Base-by-base conservation (phyloP, 169 alveolate genomes). In the Besnoitia besnoiti region DNA sequence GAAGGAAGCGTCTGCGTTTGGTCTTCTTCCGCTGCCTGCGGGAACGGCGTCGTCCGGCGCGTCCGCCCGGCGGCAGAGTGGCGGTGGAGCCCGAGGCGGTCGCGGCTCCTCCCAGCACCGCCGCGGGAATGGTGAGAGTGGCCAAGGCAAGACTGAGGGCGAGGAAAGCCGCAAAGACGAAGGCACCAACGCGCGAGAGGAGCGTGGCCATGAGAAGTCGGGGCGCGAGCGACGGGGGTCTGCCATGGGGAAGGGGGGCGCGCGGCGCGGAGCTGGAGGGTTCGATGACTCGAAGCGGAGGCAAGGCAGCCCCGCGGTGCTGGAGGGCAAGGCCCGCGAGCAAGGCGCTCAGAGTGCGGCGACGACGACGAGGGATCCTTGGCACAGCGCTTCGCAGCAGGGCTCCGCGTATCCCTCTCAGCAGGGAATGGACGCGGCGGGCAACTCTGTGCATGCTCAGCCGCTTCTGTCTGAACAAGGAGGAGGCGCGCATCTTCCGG, bases 321-420 rank as follows among this genome's bases (percentile, higher is more conserved):
- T 40, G 85, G 39, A 55, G 24, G 51, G 42, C 39, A 51, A 27
- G 30, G 24, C 8, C 46, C 37, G 62, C 90, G 76, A 75, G 37
- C 59, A 46, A 27, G 44, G 62, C 46, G 33, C 79, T 37, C 91
- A 73, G 19, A 75, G 84, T 12, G 55, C 91, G 55, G 84, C 55
- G 59, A 4, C 79, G 91, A 75, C 61, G 47, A 40, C 40, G 0
- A 84, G 62, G 30, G 91, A 85, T 55, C 91, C 91, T 4, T 85
- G 91, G 91, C 59, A 85, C 27, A 62, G 75, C 75, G 91, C 55
- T 50, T 47, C 33, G 79, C 90, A 79, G 88, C 88, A 79, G 88
- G 49, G 39, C 49, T 59, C 39, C 62, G 62, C 39, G 87, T 59
- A 79, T 51, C 87, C 39, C 62, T 35, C 14, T 21, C 87, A 42